These are phyloP conservation scores for Pezicula rhizophila DNA, from an alignment of 2,329 filamentous ascomycete genomes.

Conservation along the genomic window DNA sequence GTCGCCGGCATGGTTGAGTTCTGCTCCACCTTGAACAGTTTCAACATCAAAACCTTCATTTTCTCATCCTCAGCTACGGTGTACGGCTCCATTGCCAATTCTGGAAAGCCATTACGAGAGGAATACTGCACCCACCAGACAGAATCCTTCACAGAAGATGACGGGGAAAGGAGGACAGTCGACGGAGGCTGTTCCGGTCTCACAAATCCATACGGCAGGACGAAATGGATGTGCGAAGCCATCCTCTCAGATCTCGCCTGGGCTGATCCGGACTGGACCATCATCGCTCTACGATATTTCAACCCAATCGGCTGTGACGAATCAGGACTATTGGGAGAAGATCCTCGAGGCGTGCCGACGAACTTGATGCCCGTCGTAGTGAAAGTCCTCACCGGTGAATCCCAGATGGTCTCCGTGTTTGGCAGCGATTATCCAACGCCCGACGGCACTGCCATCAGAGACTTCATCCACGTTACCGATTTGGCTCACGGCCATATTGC, in stretches of 20 bases:
- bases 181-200: constrained; percentile 46
- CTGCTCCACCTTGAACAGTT: constrained; percentile 47
- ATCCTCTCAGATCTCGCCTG: constrained; percentile 55
- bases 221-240: constrained; percentile 61
- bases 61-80: constrained; percentile 63
- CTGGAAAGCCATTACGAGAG: constrained; percentile 44
- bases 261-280: constrained; percentile 54
- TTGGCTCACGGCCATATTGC: constrained; percentile 57
- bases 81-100: constrained; percentile 48
- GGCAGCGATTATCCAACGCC: constrained; percentile 58
- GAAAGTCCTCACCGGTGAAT: constrained; percentile 50
- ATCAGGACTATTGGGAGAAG: constrained; percentile 56
- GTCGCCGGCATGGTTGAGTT: constrained; percentile 56
- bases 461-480: constrained; percentile 61
- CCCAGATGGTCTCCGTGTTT: constrained; percentile 49
- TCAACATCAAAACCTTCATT: constrained; percentile 57
- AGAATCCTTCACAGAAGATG: constrained; percentile 35
- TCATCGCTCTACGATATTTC: constrained; percentile 58
- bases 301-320: constrained; percentile 60
- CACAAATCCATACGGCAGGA: constrained; percentile 59
- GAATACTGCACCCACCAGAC: constrained; percentile 48
- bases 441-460: constrained; percentile 58
- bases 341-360: constrained; percentile 53
- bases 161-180: constrained; percentile 35
- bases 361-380: constrained; percentile 59